Evolutionary conservation across 129 eudicot genomes (phyloP), one percentile per base, ranked within the genome.

Genomic region (Saussurea involucrata): DNA sequence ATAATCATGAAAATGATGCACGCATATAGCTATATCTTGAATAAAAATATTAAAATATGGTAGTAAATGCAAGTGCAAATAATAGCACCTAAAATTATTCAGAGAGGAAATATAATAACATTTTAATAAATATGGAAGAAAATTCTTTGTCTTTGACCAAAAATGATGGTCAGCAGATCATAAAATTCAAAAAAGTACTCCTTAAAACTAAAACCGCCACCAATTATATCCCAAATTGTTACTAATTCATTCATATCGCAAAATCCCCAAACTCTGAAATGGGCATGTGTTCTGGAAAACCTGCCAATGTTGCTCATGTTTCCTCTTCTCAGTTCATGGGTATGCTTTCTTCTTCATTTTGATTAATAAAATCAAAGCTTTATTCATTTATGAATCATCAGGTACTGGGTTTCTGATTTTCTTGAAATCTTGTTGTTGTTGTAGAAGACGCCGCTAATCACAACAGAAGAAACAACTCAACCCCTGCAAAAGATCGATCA

Each of bases 301-400:
- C 93, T 69, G 81, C 93, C n/a, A 92, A 87, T 72, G 85, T 86
- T 69, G 91, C 91, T 67, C 91, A 92, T 83, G 96, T 87, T 80
- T 89, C 93, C 24, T 92, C 96, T 29, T 69, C 84, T 27, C 92
- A 84, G 25, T 82, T 89, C 80, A 58, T 3, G 60, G 90, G 97
- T 92, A 87, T 28, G 81, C 42, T 49, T 74, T 46, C 77, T 42
- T 60, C 4, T 46, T 82, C 24, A 37, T 6, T 29, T 11, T 18
- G 61, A 53, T 4, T 32, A 74, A 37, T 24, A 11, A 22, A 28
- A 40, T 8, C 44, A 7, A 29, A 29, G 22, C 1, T n/a, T 68
- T 67, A 21, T 40, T 33, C 63, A 33, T 15, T 63, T 27, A 8
- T 1, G 17, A 24, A 49, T 55, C 4, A 22, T 28, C 55, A 31